Base-by-base conservation (phyloP, 1,139 yeast species). In the Yamadazyma diospyri region DNA sequence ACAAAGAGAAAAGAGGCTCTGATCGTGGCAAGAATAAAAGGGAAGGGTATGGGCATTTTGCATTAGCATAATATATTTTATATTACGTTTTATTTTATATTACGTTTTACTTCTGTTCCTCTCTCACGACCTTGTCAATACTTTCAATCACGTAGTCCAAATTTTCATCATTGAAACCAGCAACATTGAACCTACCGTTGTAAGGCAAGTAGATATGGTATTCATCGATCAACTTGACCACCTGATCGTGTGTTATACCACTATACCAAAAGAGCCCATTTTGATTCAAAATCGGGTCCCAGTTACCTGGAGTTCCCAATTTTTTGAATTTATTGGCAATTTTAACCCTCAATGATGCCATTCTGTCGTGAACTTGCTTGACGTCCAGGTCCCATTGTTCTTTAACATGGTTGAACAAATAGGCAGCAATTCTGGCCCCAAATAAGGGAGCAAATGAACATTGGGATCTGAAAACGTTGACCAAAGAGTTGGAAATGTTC, bases 361-460 rank as follows among this genome's bases (percentile, higher is more conserved):
- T 51, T 42, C 73, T 54, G 7, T 39, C 32, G 16, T 62, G 51
- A 16, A 64, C 51, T 5, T 41, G 48, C 10, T 32, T 20, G 16
- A 68, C 66, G 36, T 67, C 69, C 27, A 52, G 36, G 30, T 53
- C 55, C 74, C 74, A 68, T 30, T 51, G 42, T 16, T 45, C 25
- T 23, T 48, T 42, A 37, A 59, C 53, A 23, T 56, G 51, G 5
- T 44, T 50, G 23, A 56, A 46, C 22, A 47, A 42, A 38, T 55
- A 45, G 16, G 59, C 32, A 5, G 70, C 69, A 12, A 68, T 49
- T 39, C 72, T 50, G 20, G 73, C 72, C 11, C 73, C 73, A 43
- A 54, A 67, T 10, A 72, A 70, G 13, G 74, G 73, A 8, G 67
- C 72, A 51, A 67, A 67, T 15, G 73, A 67, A 39, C 67, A 58